A percentile compares a stretch with the other conserved stretches of the same genome.
phyloP scores from a whole-genome alignment of 495 filamentous ascomycete species.

The Sphaerosporella brunnea region DNA sequence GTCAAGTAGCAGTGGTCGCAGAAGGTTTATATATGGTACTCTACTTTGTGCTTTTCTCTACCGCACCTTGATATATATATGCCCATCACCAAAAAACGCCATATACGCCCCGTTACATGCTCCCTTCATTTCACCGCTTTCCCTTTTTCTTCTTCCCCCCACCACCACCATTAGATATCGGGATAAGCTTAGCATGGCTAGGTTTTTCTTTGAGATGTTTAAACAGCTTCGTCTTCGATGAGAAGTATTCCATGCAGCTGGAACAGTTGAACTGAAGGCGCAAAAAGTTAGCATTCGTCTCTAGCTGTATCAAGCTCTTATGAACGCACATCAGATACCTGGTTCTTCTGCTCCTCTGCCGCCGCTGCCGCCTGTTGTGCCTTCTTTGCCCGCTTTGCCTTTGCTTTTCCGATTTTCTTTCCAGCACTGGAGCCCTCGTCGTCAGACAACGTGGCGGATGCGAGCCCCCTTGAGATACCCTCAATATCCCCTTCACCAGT shows the following conservation, averaged over 20 bases:
- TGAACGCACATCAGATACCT: neutral
- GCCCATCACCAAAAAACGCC: neutral
- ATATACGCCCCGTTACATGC: neutral
- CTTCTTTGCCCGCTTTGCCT: constrained; percentile 68
- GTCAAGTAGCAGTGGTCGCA: neutral
- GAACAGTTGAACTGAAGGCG: constrained; percentile 33
- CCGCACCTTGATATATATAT: neutral
- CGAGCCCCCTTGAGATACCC: neutral
- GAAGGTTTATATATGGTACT: neutral
- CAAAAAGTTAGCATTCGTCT: too few species aligned
- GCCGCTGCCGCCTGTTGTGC: constrained; percentile 44
- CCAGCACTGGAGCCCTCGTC: constrained; percentile 7
- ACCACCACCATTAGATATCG: constrained; percentile 21
- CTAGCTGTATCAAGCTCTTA: too few species aligned
- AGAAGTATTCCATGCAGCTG: constrained; percentile 42
- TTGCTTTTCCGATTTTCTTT: constrained; percentile 63
- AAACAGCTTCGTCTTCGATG: constrained; percentile 53
- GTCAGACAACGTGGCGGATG: constrained; percentile 9
- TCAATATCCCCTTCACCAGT: constrained; percentile 7
- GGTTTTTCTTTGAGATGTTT: constrained; percentile 47
- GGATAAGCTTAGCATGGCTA: constrained; percentile 38
- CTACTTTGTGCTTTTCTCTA: neutral
- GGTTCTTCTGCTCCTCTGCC: constrained; percentile 12
- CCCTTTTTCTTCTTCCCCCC: constrained; percentile 25
- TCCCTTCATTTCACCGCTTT: constrained; percentile 13